Evolutionary conservation across 805 yeast genomes (phyloP).

Genomic region (Scheffersomyces stipitis): DNA sequence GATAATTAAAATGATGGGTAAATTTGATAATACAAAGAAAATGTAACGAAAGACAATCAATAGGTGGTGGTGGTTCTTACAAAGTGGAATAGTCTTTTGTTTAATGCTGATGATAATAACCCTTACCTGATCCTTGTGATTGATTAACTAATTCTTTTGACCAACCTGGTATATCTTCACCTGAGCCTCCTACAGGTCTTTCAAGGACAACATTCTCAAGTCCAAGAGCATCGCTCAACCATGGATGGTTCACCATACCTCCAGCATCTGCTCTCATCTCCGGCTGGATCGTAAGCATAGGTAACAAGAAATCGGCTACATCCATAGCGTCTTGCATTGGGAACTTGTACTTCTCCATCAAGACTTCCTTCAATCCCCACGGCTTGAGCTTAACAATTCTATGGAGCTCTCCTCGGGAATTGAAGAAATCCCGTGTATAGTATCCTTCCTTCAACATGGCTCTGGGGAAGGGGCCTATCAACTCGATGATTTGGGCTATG

Average conservation of each 20-base stretch:
- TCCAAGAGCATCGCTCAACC: slow-evolving; percentile 78
- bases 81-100: too few relatives aligned
- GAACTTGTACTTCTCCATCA: slow-evolving; percentile 82
- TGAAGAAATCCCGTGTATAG: slow-evolving; percentile 62
- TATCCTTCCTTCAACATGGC: slow-evolving; percentile 58
- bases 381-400: slow-evolving; percentile 80
- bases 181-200: slow-evolving; percentile 74
- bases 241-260: slow-evolving; percentile 84
- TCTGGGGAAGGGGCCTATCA: slow-evolving; percentile 68
- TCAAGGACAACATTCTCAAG: slow-evolving; percentile 69
- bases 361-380: slow-evolving; percentile 83
- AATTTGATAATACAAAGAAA: too few relatives aligned
- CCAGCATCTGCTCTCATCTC: slow-evolving; percentile 91
- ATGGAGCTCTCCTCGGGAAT: slow-evolving; percentile 67
- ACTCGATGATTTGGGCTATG: slow-evolving; percentile 89
- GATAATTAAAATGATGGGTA: too few relatives aligned
- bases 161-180: slow-evolving; percentile 94
- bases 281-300: slow-evolving; percentile 83
- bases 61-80: too few relatives aligned
- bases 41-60: too few relatives aligned
- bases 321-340: slow-evolving; percentile 65
- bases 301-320: slow-evolving; percentile 72
- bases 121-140: slow-evolving; percentile 5
- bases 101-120: slow-evolving; percentile 9
- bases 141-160: slow-evolving; percentile 51